A percentile compares a stretch with the other conserved stretches of the same genome.
These are phyloP conservation scores for Leccinum barrowsii DNA, from an alignment of 768 basidiomycete species.

Conservation along the genomic window DNA sequence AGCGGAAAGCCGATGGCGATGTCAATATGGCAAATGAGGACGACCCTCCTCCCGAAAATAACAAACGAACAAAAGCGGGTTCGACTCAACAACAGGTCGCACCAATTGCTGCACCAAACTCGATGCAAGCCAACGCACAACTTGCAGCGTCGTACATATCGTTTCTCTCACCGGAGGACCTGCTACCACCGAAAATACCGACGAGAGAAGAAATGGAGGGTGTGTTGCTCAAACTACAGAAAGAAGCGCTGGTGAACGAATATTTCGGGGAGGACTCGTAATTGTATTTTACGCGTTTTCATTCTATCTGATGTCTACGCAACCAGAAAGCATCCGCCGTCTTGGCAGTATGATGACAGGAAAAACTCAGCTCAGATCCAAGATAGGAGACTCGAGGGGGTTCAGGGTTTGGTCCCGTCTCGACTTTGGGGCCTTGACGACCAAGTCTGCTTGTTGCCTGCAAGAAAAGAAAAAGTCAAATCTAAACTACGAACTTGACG, in stretches of 20 bases:
- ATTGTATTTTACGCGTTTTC: constrained; percentile 5
- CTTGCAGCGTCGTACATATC: constrained; percentile 69
- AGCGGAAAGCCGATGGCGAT: constrained; percentile 55
- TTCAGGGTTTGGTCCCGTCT: constrained; percentile 21
- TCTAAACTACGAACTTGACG: neutral
- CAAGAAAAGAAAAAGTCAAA: neutral
- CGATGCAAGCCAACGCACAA: constrained; percentile 39
- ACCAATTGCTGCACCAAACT: constrained; percentile 1
- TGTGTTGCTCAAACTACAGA: constrained; percentile 70
- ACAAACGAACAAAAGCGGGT: constrained; percentile 31
- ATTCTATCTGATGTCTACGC: neutral
- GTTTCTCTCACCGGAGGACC: constrained; percentile 68
- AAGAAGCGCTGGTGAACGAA: constrained; percentile 81
- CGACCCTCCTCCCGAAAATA: constrained; percentile 21
- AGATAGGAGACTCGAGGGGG: constrained; percentile 14
- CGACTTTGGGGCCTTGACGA: constrained; percentile 62
- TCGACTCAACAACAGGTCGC: constrained; percentile 3
- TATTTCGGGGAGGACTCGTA: constrained; percentile 50
- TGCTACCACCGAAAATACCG: constrained; percentile 75
- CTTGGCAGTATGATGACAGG: neutral
- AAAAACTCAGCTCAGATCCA: constrained; percentile 11
- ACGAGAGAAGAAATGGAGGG: constrained; percentile 75
- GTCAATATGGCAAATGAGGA: constrained; percentile 31
- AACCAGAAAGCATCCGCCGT: neutral
- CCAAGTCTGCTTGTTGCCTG: constrained; percentile 79